These are phyloP conservation scores for Exophiala phaeomuriformis DNA, from an alignment of 2,329 filamentous ascomycete species.

Conservation along the genomic window DNA sequence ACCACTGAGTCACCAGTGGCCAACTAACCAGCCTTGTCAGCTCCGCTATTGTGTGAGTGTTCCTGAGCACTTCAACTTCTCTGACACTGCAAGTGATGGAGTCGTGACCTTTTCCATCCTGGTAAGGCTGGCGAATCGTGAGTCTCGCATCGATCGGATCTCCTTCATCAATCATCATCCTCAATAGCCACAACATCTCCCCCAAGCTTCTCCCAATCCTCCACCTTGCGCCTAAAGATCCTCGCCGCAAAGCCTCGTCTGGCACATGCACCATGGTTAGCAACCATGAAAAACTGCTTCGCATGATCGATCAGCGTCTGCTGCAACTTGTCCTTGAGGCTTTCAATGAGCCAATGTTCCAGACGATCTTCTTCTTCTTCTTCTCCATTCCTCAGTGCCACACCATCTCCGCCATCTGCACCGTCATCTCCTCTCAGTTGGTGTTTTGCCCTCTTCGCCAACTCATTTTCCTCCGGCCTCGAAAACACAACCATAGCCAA, in stretches of 20 bases:
- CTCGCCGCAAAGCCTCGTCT: constrained; percentile 9
- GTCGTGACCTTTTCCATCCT: too few species aligned
- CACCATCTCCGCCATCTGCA: background rate
- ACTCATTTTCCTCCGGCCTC: background rate
- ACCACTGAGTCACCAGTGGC: too few species aligned
- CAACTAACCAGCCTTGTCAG: too few species aligned
- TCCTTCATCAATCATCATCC: constrained; percentile 12
- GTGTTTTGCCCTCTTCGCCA: background rate
- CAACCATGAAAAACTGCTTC: constrained; percentile 11
- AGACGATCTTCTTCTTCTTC: constrained; percentile 3
- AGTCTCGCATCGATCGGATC: too few species aligned
- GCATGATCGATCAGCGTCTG: constrained; percentile 8
- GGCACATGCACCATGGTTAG: constrained; percentile 9
- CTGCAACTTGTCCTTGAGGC: constrained; percentile 5
- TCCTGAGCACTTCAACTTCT: too few species aligned
- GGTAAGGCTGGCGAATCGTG: too few species aligned
- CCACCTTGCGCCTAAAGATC: constrained; percentile 2
- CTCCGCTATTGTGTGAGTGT: too few species aligned
- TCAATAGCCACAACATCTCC: constrained; percentile 10
- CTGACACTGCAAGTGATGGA: too few species aligned
- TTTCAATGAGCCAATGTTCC: constrained; percentile 14
- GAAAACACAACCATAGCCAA: constrained; percentile 16
- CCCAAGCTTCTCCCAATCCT: constrained; percentile 7
- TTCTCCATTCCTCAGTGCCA: background rate
- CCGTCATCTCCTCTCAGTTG: background rate